Evolutionary conservation across 2,329 filamentous ascomycete genomes (phyloP).

Genomic region (Fusarium pseudocircinatum): DNA sequence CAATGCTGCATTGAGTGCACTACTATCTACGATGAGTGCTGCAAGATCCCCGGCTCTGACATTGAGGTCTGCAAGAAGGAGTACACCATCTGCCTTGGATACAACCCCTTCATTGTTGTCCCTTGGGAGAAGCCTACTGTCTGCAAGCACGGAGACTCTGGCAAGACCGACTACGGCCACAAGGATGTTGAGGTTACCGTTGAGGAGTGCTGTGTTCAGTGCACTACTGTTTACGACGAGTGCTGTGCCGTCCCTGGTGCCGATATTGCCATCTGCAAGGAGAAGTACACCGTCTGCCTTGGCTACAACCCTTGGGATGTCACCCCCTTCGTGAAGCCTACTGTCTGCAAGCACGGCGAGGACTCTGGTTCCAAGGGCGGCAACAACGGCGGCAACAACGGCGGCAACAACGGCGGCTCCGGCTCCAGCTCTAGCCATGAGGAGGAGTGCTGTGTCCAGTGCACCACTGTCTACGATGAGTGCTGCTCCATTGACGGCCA

Average conservation of each 20-base stretch:
- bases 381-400: background rate
- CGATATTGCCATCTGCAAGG: slow-evolving; percentile 2
- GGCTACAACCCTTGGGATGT: slow-evolving; percentile 21
- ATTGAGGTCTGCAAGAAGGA: slow-evolving; percentile 13
- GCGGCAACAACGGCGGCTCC: background rate
- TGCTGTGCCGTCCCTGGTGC: no score
- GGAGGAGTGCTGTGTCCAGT: slow-evolving; percentile 28
- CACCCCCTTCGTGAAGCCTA: background rate
- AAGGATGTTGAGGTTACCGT: no score
- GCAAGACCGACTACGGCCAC: no score
- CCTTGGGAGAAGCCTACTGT: slow-evolving; percentile 18
- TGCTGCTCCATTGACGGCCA: slow-evolving; percentile 18
- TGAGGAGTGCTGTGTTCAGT: no score
- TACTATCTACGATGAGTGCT: slow-evolving; percentile 26
- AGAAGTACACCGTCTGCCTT: slow-evolving; percentile 17
- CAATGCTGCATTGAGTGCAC: slow-evolving; percentile 27
- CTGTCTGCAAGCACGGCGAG: slow-evolving; percentile 20
- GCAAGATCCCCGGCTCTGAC: background rate
- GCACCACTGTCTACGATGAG: slow-evolving; percentile 23
- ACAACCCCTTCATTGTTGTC: slow-evolving; percentile 12
- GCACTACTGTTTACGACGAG: no score
- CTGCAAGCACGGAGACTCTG: background rate
- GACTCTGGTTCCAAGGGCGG: background rate
- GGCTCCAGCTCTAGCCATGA: slow-evolving; percentile 1
- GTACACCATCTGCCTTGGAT: slow-evolving; percentile 24